Evolutionary conservation across 805 yeast species (phyloP), one percentile per base, ranked within the genome.

Genomic region (Saturnispora diversa): DNA sequence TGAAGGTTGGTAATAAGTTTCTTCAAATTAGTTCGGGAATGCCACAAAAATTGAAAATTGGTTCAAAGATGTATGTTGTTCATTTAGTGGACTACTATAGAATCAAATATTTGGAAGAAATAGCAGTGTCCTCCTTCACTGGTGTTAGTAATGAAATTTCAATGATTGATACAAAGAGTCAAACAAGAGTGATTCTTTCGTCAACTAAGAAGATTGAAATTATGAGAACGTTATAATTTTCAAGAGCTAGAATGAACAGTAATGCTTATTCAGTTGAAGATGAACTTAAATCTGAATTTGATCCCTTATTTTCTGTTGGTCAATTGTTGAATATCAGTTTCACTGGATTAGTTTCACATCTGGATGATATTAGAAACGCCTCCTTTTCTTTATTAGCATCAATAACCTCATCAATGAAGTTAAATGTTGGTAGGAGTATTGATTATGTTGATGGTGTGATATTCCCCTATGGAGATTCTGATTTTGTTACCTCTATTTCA

Each of bases 1-100:
- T 85, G 44, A 77, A 75, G 50, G 69, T 85, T 39, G 95, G 95
- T 6, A 71, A 81, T 42, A 75, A 74, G 49, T 80, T 66, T 60
- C 52, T 84, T 32, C 88, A 82, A 53, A 59, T 83, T 3, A 52
- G 65, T 19, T 64, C 68, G 17, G 69, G 64, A 19, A 66, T 68
- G 22, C 70, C 74, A 2, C 60, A 56, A 31, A 55, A 65, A n/a
- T 38, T 65, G 9, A 69, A 66, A 44, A 42, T 69, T 12, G 55
- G 56, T 11, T 63, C 58, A 21, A 61, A 50, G 3, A 48, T 65
- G 50, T 56, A 60, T 30, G 55, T 63, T 7, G 46, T 74, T 16
- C 60, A 55, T 26, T 42, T 64, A 32, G 65, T 69, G 39, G 72
- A 75, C 46, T 67, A 70, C 17, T 68, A 58, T 48, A 60, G 60